Conservation (phyloP, 768 basidiomycete genomes). For the Neoboletus magnificus region DNA sequence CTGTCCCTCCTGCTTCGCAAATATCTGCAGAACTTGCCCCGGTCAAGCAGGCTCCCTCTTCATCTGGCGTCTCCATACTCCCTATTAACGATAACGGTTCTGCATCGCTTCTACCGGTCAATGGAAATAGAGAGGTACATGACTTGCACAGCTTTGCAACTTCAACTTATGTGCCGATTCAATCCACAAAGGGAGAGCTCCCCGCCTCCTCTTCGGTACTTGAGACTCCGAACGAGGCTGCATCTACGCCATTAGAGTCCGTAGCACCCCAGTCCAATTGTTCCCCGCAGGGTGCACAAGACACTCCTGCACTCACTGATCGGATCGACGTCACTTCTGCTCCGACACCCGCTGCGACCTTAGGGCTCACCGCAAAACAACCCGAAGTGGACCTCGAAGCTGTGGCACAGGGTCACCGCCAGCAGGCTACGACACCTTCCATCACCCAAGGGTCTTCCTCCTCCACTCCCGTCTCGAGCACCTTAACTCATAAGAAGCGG, state of each 20-base stretch:
- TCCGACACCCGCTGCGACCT: not conserved
- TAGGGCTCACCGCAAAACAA: not conserved
- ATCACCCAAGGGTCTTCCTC: slow-evolving; percentile 3
- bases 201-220: not conserved
- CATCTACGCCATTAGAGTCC: not conserved
- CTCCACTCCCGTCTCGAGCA: slow-evolving; percentile 35
- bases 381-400: not conserved
- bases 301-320: not conserved
- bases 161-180: slow-evolving; percentile 24
- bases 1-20: slow-evolving; percentile 4
- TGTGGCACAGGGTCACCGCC: not conserved
- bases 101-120: slow-evolving; percentile 3
- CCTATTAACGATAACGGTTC: slow-evolving; percentile 39
- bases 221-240: not conserved
- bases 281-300: not conserved
- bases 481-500: slow-evolving; percentile 45
- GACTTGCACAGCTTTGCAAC: slow-evolving; percentile 14
- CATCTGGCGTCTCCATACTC: slow-evolving; percentile 28
- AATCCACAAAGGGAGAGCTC: not conserved
- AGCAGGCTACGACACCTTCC: not conserved
- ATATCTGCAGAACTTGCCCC: not conserved
- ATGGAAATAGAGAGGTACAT: slow-evolving; percentile 12
- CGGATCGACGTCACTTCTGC: not conserved
- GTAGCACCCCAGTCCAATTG: not conserved
- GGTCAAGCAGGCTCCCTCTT: slow-evolving; percentile 2